Conservation (phyloP, 2,329 filamentous ascomycete species). For the Epichloe coenophiala region DNA sequence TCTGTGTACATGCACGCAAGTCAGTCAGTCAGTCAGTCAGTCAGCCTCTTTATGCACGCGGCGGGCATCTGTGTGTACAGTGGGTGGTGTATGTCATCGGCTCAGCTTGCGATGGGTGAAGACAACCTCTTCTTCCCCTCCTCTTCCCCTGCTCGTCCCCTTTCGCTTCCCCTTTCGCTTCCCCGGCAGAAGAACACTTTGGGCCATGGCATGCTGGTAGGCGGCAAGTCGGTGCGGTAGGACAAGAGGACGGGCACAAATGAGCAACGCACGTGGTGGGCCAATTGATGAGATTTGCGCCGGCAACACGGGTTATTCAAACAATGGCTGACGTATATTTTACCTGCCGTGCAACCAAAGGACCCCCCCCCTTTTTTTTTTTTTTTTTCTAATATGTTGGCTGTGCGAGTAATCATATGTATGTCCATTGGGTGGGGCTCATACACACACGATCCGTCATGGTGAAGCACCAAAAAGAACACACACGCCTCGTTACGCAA, state of each 20-base stretch:
- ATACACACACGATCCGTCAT: neutral
- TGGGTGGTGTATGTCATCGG: neutral
- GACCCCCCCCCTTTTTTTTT: neutral
- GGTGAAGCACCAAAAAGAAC: neutral
- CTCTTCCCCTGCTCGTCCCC: too few relatives aligned
- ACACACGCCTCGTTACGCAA: neutral
- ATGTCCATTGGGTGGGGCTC: too few relatives aligned
- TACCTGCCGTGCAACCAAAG: neutral
- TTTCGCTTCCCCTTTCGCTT: neutral
- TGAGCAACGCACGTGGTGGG: slow-evolving; percentile 1
- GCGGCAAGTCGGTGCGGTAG: neutral
- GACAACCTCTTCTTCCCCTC: neutral
- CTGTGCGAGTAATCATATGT: neutral
- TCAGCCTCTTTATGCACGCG: neutral
- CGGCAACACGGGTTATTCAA: neutral
- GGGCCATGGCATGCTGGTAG: neutral
- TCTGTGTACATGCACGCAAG: neutral
- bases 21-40: neutral
- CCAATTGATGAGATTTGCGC: neutral
- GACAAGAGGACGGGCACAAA: neutral
- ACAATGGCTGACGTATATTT: neutral
- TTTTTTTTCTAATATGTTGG: too few relatives aligned
- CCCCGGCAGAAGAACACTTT: neutral
- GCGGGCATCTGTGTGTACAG: neutral
- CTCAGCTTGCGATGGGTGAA: neutral